Evolutionary conservation across 306 rosid genomes (phyloP), one percentile per base, ranked within the genome.

Genomic region (Canavalia ensiformis): DNA sequence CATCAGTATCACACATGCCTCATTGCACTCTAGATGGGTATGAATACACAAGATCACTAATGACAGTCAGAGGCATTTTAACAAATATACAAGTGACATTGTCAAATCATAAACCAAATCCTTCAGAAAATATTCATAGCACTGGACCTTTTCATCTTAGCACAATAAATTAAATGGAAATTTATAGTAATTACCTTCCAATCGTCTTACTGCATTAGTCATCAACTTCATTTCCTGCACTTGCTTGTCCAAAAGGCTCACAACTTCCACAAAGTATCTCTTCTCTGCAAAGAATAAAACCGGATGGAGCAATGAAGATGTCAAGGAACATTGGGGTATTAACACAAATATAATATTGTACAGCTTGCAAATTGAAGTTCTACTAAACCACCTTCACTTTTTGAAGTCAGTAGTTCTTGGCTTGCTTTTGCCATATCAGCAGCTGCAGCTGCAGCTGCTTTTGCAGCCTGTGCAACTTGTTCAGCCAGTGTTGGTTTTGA

Each of bases 391-490:
- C 98, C 98, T 86, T 89, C 97, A 33, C 28, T 88, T 83, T 68
- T 90, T 39, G 92, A 92, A 83, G 57, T 39, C 73, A 89, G 66
- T 83, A 94, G 84, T 77, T 94, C 93, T 68, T 90, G 94, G 90
- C 90, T 89, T 49, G 87, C 89, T 83, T 84, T 90, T 45, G 97
- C 94, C 86, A 89, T 87, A 74, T 89, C 96, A 33, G 90, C 80
- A 25, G 98, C 97, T 44, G 98, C 98, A 7, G 89, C 89, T 55
- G 98, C 95, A 37, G 97, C 98, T 29, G 95, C 90, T 88, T 90
- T 92, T 81, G 97, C 97, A 33, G 94, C 95, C 33, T 88, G 89
- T 0, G 91, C 88, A 71, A 89, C 85, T 87, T 94, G 94, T 88
- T 92, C 98, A 11, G 88, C 95, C 60, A 85, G 39, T 8, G 90